Percentiles rank a stretch among this genome's conserved stretches.
Conservation (phyloP, 2,329 filamentous ascomycete species). For the Colletotrichum eremochloae region DNA sequence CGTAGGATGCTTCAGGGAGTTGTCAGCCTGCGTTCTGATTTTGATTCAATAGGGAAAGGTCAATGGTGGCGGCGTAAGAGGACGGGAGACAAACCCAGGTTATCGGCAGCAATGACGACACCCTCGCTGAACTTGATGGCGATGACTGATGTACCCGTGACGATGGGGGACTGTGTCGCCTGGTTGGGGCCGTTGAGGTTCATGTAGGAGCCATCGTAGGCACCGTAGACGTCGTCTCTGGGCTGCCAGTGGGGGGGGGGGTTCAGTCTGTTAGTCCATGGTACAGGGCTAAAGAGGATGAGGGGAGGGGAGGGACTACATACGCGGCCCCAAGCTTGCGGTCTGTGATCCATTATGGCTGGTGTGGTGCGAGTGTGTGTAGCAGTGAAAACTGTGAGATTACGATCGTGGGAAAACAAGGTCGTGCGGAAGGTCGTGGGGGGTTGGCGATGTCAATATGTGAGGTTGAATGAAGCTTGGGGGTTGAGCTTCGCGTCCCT, state of each 20-base stretch:
- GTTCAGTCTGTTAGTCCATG: conserved; percentile 41
- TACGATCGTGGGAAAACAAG: conserved; percentile 5
- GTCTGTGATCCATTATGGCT: conserved; percentile 75
- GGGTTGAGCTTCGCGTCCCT: conserved; percentile 47
- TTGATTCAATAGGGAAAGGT: not conserved
- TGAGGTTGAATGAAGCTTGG: conserved; percentile 29
- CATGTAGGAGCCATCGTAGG: conserved; percentile 91
- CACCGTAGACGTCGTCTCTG: conserved; percentile 95
- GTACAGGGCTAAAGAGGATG: conserved; percentile 30
- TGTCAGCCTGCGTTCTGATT: conserved; percentile 29
- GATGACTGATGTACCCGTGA: conserved; percentile 96
- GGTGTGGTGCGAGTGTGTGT: conserved; percentile 28
- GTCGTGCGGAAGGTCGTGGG: conserved; percentile 32
- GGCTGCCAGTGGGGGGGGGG: conserved; percentile 69
- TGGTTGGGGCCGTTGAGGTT: conserved; percentile 78
- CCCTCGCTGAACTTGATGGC: conserved; percentile 97
- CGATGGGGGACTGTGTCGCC: conserved; percentile 92
- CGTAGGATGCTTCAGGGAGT: conserved; percentile 84
- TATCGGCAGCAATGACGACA: conserved; percentile 96
- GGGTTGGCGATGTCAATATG: conserved; percentile 23
- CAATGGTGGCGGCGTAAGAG: not conserved
- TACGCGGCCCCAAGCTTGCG: conserved; percentile 80
- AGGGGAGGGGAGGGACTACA: conserved; percentile 51
- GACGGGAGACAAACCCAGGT: conserved; percentile 76
- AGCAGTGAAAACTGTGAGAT: not conserved